Base-by-base conservation (phyloP, 202 grass and related monocot species). In the Tripidium arundinaceum region DNA sequence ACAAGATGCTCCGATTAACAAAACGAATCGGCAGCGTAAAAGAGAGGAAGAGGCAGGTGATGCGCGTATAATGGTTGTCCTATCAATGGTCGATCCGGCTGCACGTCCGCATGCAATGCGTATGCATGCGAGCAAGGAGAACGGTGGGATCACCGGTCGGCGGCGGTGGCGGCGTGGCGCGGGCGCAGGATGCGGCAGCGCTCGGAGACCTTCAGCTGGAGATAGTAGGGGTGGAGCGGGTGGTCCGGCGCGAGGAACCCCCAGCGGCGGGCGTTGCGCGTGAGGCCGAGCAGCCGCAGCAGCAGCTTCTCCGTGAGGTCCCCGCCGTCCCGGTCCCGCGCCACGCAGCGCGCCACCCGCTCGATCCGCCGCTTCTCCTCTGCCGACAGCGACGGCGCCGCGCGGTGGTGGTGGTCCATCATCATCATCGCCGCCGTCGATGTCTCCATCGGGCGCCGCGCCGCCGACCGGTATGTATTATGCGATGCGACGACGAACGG, bases 301-400 rank as follows among this genome's bases (percentile, higher is more conserved):
- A 91, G 86, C 58, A 94, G 79, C 40, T 69, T 70, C 69, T 94
- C 88, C 4, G 81, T 86, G 49, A 94, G 75, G 14, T 91, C 54
- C 21, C 54, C 78, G 4, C 86, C 89, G 57, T 94, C 92, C 34
- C 73, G 43, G 52, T 91, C 89, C 7, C 62, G 47, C 67, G 89
- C 92, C 68, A 94, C 84, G 74, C 79, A 87, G 34, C 62, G 39
- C 22, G 92, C 92, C 77, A 94, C 86, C 78, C 81, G 79, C 72
- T 91, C 86, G 84, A 94, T 89, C 78, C 81, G 86, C 49, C 86
- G 83, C 74, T 72, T 75, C 86, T 94, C 88, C 79, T 89, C 86
- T 78, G 62, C 43, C 77, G 86, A 45, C 75, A 77, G 46, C 64
- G 86, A 75, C 65, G 63, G 62, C 58, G 39, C 58, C 62, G 78